Evolutionary conservation across 1,284 basidiomycete genomes (phyloP).

Genomic region (Cutaneotrichosporon spelunceum): DNA sequence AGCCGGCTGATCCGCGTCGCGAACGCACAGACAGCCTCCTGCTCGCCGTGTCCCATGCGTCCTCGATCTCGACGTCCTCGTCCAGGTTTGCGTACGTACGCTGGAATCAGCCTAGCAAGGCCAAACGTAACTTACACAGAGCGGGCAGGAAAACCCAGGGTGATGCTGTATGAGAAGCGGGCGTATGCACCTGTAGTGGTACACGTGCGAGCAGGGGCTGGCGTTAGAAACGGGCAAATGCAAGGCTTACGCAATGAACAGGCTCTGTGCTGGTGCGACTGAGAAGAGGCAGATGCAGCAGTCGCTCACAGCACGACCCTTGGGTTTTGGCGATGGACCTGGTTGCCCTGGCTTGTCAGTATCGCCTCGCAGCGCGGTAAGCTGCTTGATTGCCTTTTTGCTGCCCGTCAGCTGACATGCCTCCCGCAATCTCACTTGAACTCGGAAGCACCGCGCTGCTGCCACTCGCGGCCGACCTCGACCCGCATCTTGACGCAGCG

Average conservation of each 20-base stretch:
- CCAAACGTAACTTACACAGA: conserved; percentile 59
- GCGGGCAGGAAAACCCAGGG: conserved; percentile 90
- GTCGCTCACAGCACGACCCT: conserved; percentile 62
- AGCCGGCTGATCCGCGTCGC: conserved; percentile 41
- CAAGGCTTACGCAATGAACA: conserved; percentile 74
- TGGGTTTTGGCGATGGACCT: conserved; percentile 22
- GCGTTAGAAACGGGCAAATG: conserved; percentile 23
- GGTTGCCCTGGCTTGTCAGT: conserved; percentile 8
- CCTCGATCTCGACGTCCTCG: conserved; percentile 84
- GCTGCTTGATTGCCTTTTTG: conserved; percentile 48
- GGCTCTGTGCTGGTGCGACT: conserved; percentile 89
- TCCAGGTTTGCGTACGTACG: conserved; percentile 90
- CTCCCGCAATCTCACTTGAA: conserved; percentile 74
- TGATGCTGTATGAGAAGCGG: conserved; percentile 82
- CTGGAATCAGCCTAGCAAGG: conserved; percentile 25
- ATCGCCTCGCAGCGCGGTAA: conserved; percentile 42
- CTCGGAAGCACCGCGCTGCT: conserved; percentile 79
- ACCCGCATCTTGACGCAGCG: conserved; percentile 96
- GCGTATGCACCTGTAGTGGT: conserved; percentile 97
- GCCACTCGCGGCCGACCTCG: conserved; percentile 83
- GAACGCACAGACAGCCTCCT: conserved; percentile 45
- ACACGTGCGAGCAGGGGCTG: conserved; percentile 88
- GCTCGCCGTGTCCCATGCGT: conserved; percentile 51
- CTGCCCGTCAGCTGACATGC: conserved; percentile 21
- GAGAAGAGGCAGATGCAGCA: conserved; percentile 96